Evolutionary conservation across 139 green algal genomes (phyloP).

Genomic region (Coelastrella sp.): DNA sequence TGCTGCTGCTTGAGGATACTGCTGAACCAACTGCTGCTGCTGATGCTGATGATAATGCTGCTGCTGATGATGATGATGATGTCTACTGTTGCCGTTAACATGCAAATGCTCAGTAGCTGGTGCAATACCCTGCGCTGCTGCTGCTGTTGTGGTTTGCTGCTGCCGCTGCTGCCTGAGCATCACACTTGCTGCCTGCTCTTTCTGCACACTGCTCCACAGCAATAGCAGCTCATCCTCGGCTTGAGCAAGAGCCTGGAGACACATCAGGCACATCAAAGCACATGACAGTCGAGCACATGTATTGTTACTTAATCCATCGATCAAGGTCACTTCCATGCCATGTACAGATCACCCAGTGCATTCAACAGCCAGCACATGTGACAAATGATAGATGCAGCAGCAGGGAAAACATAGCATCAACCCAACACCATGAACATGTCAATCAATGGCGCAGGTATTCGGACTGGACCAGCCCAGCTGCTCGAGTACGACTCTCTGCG

Average conservation of each 20-base stretch:
- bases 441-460: no score
- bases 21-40: conserved; percentile 3
- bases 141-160: conserved; percentile 16
- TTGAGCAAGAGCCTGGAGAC: conserved; percentile 11
- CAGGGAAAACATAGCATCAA: no score
- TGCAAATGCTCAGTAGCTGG: background rate
- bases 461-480: no score
- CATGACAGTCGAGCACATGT: no score
- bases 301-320: background rate
- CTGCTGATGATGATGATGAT: conserved; percentile 17
- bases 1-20: background rate
- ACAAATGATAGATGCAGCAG: no score
- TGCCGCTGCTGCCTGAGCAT: conserved; percentile 47
- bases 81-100: background rate
- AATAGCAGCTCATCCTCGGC: conserved; percentile 88
- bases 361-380: no score
- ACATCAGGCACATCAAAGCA: background rate
- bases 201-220: conserved; percentile 85
- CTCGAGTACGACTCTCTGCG: no score
- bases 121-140: conserved; percentile 10
- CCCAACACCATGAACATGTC: no score
- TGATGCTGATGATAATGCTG: background rate
- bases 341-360: no score
- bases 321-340: background rate
- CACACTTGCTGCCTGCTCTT: conserved; percentile 66